Conservation (phyloP, 129 eudicot species). For the Flaveria ramosissima region DNA sequence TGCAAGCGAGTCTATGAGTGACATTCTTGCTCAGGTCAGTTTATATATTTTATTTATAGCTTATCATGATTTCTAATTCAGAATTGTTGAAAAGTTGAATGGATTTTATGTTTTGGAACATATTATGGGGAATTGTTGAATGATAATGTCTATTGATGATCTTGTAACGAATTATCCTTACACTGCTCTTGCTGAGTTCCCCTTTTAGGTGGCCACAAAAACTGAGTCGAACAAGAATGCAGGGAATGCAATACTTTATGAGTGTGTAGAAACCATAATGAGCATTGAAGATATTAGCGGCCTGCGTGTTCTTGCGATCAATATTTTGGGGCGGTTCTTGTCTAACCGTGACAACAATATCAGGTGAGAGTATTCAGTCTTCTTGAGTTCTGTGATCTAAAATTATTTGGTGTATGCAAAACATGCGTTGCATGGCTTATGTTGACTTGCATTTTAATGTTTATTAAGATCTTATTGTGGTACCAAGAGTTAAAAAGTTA, state of each 20-base stretch:
- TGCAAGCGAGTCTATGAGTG: conserved; percentile 96
- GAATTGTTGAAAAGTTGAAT: background rate
- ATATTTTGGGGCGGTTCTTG: conserved; percentile 94
- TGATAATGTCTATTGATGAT: conserved; percentile 20
- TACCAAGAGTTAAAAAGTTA: background rate
- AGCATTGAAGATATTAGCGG: conserved; percentile 91
- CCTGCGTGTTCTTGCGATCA: conserved; percentile 94
- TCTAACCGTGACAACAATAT: conserved; percentile 98
- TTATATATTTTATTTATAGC: conserved; percentile 16
- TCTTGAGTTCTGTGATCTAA: conserved; percentile 11
- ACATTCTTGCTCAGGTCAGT: conserved; percentile 96
- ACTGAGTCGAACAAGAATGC: conserved; percentile 98
- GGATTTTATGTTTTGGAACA: conserved; percentile 8
- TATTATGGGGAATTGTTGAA: conserved; percentile 3
- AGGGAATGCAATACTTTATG: conserved; percentile 97
- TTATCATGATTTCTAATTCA: conserved; percentile 1
- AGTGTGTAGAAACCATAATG: conserved; percentile 97
- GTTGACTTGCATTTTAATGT: conserved; percentile 10
- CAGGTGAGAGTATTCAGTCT: conserved; percentile 45
- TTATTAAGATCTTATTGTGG: conserved; percentile 18
- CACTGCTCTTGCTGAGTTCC: conserved; percentile 25
- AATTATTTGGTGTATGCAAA: background rate
- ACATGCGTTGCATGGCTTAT: background rate
- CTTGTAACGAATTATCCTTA: conserved; percentile 20
- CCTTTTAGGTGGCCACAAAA: conserved; percentile 88